phyloP scores from a whole-genome alignment of 2,329 filamentous ascomycete species.

The Botrytis cinerea region DNA sequence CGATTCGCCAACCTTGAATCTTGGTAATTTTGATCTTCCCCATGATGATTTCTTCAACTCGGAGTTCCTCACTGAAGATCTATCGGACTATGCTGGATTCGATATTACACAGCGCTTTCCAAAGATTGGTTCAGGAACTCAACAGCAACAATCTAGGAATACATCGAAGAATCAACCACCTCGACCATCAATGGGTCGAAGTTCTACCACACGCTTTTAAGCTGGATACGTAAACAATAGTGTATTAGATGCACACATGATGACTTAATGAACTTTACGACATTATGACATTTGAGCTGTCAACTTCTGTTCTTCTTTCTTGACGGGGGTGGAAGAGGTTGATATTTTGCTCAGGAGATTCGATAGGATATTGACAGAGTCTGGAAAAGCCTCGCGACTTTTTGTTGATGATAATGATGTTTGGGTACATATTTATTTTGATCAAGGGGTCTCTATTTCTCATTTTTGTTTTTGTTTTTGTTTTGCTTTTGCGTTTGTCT shows the following conservation, averaged over 20 bases:
- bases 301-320: slow-evolving; percentile 20
- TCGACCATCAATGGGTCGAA: slow-evolving; percentile 38
- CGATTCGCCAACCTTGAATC: slow-evolving; percentile 31
- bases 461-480: not conserved
- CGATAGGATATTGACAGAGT: slow-evolving; percentile 13
- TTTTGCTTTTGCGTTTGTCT: slow-evolving; percentile 12
- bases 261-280: slow-evolving; percentile 31
- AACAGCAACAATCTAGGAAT: slow-evolving; percentile 30
- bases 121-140: slow-evolving; percentile 64
- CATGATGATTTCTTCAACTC: slow-evolving; percentile 56
- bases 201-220: slow-evolving; percentile 41
- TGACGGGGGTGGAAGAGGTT: slow-evolving; percentile 3
- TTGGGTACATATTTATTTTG: slow-evolving; percentile 23
- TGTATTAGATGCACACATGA: slow-evolving; percentile 26
- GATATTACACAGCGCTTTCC: slow-evolving; percentile 76
- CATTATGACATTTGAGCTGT: slow-evolving; percentile 26
- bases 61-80: slow-evolving; percentile 60
- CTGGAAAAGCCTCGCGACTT: slow-evolving; percentile 19
- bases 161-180: slow-evolving; percentile 32
- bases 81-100: slow-evolving; percentile 59
- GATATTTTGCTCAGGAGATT: slow-evolving; percentile 6
- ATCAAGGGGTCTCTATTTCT: slow-evolving; percentile 4
- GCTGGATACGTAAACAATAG: slow-evolving; percentile 24
- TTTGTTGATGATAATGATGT: slow-evolving; percentile 24
- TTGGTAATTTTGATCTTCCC: slow-evolving; percentile 35